Percentiles rank a stretch among this genome's conserved stretches.
Conservation (phyloP, 495 filamentous ascomycete genomes). For the Trichoderma orchidacearum region DNA sequence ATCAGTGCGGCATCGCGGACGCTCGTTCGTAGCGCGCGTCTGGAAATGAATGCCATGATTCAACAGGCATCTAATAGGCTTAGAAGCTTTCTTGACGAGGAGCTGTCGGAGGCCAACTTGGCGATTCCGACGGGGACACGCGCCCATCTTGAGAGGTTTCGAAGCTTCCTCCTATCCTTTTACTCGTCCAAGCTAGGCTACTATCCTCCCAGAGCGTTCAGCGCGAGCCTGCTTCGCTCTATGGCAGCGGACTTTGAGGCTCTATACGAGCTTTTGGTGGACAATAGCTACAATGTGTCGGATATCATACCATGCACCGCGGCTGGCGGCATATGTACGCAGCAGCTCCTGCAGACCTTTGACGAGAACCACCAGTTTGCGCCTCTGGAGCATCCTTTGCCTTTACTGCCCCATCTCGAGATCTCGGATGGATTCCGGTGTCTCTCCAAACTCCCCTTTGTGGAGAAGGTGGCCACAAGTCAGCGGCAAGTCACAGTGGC, state of each 20-base stretch:
- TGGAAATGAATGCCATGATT: slow-evolving; percentile 49
- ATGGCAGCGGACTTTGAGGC: slow-evolving; percentile 51
- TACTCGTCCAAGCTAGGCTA: slow-evolving; percentile 48
- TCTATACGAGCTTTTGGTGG: slow-evolving; percentile 49
- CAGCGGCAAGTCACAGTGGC: slow-evolving; percentile 18
- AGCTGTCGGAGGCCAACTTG: slow-evolving; percentile 40
- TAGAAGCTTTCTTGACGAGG: slow-evolving; percentile 44
- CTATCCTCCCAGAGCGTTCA: slow-evolving; percentile 45
- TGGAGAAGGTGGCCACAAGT: slow-evolving; percentile 18
- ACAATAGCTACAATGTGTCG: slow-evolving; percentile 28
- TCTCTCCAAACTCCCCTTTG: background rate
- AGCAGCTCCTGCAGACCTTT: slow-evolving; percentile 45
- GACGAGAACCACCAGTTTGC: slow-evolving; percentile 38
- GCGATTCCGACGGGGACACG: slow-evolving; percentile 36
- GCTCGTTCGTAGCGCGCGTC: slow-evolving; percentile 42
- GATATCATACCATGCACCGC: slow-evolving; percentile 24
- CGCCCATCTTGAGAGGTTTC: slow-evolving; percentile 48
- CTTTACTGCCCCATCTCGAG: slow-evolving; percentile 37
- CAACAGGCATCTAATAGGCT: slow-evolving; percentile 32
- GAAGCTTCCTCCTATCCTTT: slow-evolving; percentile 44
- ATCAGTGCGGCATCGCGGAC: slow-evolving; percentile 40
- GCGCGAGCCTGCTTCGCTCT: slow-evolving; percentile 32
- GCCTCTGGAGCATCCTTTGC: slow-evolving; percentile 42
- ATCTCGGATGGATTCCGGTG: slow-evolving; percentile 2
- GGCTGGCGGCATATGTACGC: slow-evolving; percentile 44